A percentile compares a stretch with the other conserved stretches of the same genome.
These are phyloP conservation scores for Carex myosuroides DNA, from an alignment of 176 grass and related monocot species.

Conservation along the genomic window DNA sequence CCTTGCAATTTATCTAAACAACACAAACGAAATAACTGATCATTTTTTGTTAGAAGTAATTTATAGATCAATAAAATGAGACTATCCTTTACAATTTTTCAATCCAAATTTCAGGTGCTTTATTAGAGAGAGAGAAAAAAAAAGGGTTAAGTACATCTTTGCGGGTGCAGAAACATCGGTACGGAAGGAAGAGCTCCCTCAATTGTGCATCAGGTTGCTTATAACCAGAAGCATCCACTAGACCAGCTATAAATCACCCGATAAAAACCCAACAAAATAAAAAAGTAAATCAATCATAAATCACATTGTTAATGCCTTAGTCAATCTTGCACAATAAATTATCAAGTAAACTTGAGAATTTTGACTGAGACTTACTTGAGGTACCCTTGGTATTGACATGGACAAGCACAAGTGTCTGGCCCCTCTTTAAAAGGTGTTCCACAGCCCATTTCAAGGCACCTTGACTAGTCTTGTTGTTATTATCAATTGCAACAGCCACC, in stretches of 20 bases:
- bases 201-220: constrained; percentile 53
- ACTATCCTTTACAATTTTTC: not conserved
- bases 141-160: constrained; percentile 48
- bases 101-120: not conserved
- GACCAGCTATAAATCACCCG: constrained; percentile 4
- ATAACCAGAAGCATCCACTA: constrained; percentile 46
- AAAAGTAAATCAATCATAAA: not conserved
- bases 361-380: constrained; percentile 32
- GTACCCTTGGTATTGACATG: constrained; percentile 61
- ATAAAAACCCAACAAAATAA: not conserved
- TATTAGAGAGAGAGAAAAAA: not conserved
- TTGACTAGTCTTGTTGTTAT: constrained; percentile 76
- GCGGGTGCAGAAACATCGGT: constrained; percentile 93
- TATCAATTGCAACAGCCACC: constrained; percentile 82
- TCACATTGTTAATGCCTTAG: not conserved
- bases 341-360: not conserved
- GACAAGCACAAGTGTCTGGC: constrained; percentile 69
- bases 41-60: too few species aligned
- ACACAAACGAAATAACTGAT: not conserved
- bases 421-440: constrained; percentile 45
- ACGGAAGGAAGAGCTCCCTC: constrained; percentile 78
- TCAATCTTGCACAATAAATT: not conserved
- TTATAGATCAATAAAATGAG: not conserved
- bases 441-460: constrained; percentile 69
- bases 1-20: constrained; percentile 55